Base-by-base conservation (phyloP, 179 eudicot species). In the Corrigiola litoralis region DNA sequence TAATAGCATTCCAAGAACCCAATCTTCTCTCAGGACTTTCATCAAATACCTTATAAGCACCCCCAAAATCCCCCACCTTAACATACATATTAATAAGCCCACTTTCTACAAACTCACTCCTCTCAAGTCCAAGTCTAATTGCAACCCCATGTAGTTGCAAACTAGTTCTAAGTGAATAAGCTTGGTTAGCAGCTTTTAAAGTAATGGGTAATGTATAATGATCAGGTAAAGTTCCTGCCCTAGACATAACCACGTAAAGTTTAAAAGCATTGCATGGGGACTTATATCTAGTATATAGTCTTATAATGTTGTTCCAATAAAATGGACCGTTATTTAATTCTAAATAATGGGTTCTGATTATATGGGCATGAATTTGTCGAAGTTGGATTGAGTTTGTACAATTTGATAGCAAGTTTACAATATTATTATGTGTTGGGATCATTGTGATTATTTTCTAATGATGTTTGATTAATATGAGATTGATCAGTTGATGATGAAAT, bases 1-100 rank as follows among this genome's bases (percentile, higher is more conserved):
- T 84, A 14, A 91, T 57, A 0, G 96, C 91, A 72, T 91, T 91
- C 96, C 96, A 91, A 71, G 96, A 84, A 55, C 96, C 96, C 79
- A 88, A 52, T 75, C 85, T 83, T 79, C 86, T 84, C 13, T 80
- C 76, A 61, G 77, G 37, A 77, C 77, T 86, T 79, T 75, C 80
- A 25, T 78, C 94, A 40, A 88, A 91, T 90, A 91, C 74, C 69
- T 79, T 84, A 0, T 58, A 70, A 1, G 96, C 97, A 74, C 58
- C 47, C 4, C 60, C 83, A 67, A 86, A 81, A 27, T 76, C 73
- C 2, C 91, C 84, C 1, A 17, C 77, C 70, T 81, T 86, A 2
- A 64, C 70, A 41, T 86, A 91, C 70, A 84, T 72, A 38, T 78
- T 82, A 41, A 91, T 83, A 16, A 88, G 72, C 46, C 88, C 90